phyloP scores from a whole-genome alignment of 164 flowering plant genomes.

The Aristolochia fimbriata region DNA sequence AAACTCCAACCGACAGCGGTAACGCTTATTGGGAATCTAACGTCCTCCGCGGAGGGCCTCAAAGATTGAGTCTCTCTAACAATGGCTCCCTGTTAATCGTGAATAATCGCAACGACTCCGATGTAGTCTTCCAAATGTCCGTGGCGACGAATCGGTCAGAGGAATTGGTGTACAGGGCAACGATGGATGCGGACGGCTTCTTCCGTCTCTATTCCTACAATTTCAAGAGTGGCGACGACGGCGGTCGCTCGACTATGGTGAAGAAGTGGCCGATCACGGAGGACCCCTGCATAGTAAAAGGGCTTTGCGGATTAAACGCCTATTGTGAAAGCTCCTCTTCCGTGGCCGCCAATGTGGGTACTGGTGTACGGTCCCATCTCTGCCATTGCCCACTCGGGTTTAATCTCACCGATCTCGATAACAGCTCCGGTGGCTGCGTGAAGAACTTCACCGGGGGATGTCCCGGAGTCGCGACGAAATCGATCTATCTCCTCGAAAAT shows the following conservation, averaged over 20 bases:
- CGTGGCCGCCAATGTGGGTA: too few relatives aligned
- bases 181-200: conserved; percentile 41
- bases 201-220: conserved; percentile 24
- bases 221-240: conserved; percentile 10
- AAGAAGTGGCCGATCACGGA: conserved; percentile 8
- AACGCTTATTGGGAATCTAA: conserved; percentile 9
- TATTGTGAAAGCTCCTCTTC: too few relatives aligned
- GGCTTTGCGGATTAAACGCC: conserved; percentile 33
- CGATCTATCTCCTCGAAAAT: conserved; percentile 8
- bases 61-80: conserved; percentile 17
- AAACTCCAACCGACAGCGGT: conserved; percentile 5
- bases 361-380: conserved; percentile 6
- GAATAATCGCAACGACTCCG: conserved; percentile 17
- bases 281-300: conserved; percentile 1
- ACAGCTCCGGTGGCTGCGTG: conserved; percentile 32
- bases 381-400: conserved; percentile 35
- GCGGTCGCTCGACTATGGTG: conserved; percentile 4
- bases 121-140: too few relatives aligned
- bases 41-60: conserved; percentile 21
- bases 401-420: conserved; percentile 22
- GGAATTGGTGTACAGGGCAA: conserved; percentile 31
- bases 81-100: conserved; percentile 6
- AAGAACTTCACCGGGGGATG: conserved; percentile 6
- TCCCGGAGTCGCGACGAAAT: conserved; percentile 18
- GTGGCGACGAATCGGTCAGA: too few relatives aligned